Evolutionary conservation across 352 stramenopile species (phyloP).

Genomic region (Globisporangium nodosum): DNA sequence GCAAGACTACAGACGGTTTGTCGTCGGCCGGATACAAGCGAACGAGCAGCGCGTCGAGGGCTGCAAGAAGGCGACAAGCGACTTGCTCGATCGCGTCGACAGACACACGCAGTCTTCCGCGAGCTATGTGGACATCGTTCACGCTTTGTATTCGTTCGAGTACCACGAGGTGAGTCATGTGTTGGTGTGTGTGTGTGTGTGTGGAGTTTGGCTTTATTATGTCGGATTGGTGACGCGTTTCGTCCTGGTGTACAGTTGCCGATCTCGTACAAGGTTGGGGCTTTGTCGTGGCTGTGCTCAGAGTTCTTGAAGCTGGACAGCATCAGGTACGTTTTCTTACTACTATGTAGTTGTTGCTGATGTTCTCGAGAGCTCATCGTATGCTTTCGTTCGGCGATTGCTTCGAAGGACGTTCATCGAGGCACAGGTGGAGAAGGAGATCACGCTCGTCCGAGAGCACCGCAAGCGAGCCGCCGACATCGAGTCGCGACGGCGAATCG

Average conservation of each 20-base stretch:
- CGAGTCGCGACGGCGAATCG: slow-evolving; percentile 42
- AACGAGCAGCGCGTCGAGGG: slow-evolving; percentile 55
- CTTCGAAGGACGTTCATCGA: slow-evolving; percentile 35
- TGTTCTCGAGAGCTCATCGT: not conserved
- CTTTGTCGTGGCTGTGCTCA: slow-evolving; percentile 58
- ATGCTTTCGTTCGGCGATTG: not conserved
- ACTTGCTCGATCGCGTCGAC: slow-evolving; percentile 18
- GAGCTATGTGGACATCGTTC: slow-evolving; percentile 51
- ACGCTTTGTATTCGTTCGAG: slow-evolving; percentile 64
- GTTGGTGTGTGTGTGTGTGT: not conserved
- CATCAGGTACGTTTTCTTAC: slow-evolving; percentile 22
- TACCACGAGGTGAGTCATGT: slow-evolving; percentile 45
- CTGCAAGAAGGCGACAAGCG: slow-evolving; percentile 34
- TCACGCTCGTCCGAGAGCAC: slow-evolving; percentile 40
- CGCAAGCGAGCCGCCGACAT: slow-evolving; percentile 48
- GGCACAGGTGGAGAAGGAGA: slow-evolving; percentile 58
- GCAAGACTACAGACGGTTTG: slow-evolving; percentile 75
- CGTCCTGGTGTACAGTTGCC: slow-evolving; percentile 23
- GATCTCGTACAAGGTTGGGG: slow-evolving; percentile 52
- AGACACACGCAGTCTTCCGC: slow-evolving; percentile 24
- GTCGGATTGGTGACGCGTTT: not conserved
- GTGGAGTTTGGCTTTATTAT: not conserved
- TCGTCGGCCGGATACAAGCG: slow-evolving; percentile 45
- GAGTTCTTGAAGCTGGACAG: slow-evolving; percentile 58
- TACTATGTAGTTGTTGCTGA: not conserved